These are phyloP conservation scores for Fusarium metavorans DNA, from an alignment of 2,329 filamentous ascomycete genomes.

Conservation along the genomic window DNA sequence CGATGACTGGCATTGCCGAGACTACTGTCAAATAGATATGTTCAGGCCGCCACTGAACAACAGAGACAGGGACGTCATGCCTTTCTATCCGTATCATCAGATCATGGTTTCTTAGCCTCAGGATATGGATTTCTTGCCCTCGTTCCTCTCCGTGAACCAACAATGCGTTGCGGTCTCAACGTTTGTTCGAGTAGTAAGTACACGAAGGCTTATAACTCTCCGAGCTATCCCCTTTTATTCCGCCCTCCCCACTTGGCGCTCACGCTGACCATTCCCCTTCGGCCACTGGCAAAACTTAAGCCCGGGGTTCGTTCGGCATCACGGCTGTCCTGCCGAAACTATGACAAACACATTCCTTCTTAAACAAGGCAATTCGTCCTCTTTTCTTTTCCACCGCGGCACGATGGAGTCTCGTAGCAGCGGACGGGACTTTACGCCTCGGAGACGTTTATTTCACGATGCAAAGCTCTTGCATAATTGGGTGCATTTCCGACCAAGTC, in stretches of 20 bases:
- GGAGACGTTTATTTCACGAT: background rate
- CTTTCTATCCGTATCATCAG: background rate
- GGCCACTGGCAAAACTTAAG: constrained; percentile 17
- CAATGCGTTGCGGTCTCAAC: background rate
- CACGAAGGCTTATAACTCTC: background rate
- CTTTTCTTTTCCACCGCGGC: background rate
- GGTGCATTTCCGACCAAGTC: background rate
- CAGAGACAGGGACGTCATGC: background rate
- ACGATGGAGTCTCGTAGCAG: background rate
- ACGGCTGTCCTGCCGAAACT: background rate
- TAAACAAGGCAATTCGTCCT: background rate
- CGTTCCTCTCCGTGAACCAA: background rate
- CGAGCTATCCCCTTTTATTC: background rate
- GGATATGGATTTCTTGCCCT: background rate
- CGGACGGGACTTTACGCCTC: background rate
- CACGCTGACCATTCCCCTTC: background rate
- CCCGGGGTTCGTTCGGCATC: constrained; percentile 26
- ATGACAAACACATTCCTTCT: constrained; percentile 20
- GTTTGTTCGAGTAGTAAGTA: background rate
- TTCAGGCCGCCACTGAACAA: background rate
- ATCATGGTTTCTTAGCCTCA: background rate
- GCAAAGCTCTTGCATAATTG: background rate
- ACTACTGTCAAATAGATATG: background rate
- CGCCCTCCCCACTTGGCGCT: background rate
- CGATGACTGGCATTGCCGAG: background rate